Conservation (phyloP, 768 basidiomycete genomes). For the Dendrothele bispora region DNA sequence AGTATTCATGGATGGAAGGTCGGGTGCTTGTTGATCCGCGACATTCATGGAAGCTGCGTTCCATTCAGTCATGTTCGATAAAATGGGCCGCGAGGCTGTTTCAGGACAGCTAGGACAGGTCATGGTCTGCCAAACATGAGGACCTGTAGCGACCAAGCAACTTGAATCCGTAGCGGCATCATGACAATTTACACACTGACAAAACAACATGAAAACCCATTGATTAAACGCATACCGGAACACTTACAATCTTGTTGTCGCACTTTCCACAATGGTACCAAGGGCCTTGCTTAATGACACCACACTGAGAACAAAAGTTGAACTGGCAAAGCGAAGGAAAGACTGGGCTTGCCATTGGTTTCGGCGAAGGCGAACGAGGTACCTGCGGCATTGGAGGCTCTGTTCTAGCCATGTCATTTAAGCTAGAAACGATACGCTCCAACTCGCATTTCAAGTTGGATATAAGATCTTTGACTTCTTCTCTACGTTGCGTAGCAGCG, state of each 20-base stretch:
- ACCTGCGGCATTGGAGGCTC: no score
- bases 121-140: slow-evolving; percentile 28
- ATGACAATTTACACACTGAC: slow-evolving; percentile 35
- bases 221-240: slow-evolving; percentile 8
- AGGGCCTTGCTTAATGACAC: slow-evolving; percentile 25
- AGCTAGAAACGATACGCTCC: slow-evolving; percentile 43
- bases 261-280: slow-evolving; percentile 40
- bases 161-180: slow-evolving; percentile 2
- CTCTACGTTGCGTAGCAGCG: slow-evolving; percentile 43
- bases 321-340: slow-evolving; percentile 21
- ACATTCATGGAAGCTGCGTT: no score
- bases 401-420: no score
- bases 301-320: slow-evolving; percentile 35
- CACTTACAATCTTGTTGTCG: slow-evolving; percentile 34
- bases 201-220: slow-evolving; percentile 6
- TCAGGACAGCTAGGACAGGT: slow-evolving; percentile 15
- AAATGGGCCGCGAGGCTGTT: slow-evolving; percentile 7
- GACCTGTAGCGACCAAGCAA: slow-evolving; percentile 27
- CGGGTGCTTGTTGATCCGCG: no score
- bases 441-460: slow-evolving; percentile 54
- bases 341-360: slow-evolving; percentile 6
- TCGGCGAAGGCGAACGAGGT: slow-evolving; percentile 12
- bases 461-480: slow-evolving; percentile 48
- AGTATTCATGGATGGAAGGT: no score
- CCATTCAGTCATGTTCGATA: no score